Percentiles rank a stretch among this genome's conserved stretches.
These are phyloP conservation scores for Barbatosphaeria neglecta DNA, from an alignment of 495 filamentous ascomycete genomes.

Conservation along the genomic window DNA sequence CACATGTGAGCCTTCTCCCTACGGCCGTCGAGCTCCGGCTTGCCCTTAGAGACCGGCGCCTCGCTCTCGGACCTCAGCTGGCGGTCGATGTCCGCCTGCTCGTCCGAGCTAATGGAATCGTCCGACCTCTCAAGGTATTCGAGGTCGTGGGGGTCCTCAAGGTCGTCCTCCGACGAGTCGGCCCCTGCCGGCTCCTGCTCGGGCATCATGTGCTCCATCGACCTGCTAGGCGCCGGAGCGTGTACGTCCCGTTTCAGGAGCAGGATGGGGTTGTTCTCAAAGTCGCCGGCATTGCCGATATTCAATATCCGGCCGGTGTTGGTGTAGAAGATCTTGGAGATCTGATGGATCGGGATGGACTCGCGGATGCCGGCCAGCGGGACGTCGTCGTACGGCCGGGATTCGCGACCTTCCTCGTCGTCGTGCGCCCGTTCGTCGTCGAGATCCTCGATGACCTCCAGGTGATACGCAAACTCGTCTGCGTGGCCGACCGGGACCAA, in stretches of 20 bases:
- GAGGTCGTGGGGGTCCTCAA: conserved; percentile 11
- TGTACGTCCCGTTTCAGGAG: conserved; percentile 75
- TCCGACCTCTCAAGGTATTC: conserved; percentile 27
- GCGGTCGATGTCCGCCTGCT: conserved; percentile 55
- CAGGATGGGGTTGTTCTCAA: conserved; percentile 75
- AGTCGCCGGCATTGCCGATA: conserved; percentile 62
- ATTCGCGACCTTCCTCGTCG: conserved; percentile 49
- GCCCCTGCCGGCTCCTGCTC: conserved; percentile 2
- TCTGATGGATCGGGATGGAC: conserved; percentile 75
- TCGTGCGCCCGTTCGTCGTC: conserved; percentile 85
- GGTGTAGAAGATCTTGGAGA: conserved; percentile 95
- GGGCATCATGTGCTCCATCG: conserved; percentile 12
- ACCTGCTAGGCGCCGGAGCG: conserved; percentile 53
- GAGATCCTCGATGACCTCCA: conserved; percentile 83
- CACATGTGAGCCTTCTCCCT: conserved; percentile 26
- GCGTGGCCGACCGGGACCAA: neutral
- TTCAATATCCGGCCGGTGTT: conserved; percentile 92
- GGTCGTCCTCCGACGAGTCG: neutral
- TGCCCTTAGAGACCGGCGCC: neutral
- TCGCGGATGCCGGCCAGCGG: conserved; percentile 67
- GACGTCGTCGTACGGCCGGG: conserved; percentile 63
- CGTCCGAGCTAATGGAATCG: conserved; percentile 10
- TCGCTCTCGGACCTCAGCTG: conserved; percentile 48
- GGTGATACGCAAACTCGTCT: conserved; percentile 77
- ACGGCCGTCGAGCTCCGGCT: neutral